Evolutionary conservation across 2,329 filamentous ascomycete species (phyloP).

Genomic region (Dothideomycetes sp.): DNA sequence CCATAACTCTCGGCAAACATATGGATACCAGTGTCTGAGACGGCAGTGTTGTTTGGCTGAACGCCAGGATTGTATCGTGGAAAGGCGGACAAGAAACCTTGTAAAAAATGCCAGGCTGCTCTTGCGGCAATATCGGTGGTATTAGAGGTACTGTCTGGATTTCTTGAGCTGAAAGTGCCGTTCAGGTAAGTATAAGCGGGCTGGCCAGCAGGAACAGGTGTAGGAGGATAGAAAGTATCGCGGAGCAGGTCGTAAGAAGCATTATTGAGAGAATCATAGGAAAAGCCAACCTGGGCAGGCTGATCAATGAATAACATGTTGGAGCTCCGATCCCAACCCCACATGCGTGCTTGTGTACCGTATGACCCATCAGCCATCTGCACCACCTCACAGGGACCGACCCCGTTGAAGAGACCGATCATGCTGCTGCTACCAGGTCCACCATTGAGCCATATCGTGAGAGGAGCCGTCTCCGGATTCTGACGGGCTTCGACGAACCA

Average conservation of each 20-base stretch:
- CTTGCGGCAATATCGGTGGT: conserved; percentile 28
- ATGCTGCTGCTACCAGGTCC: conserved; percentile 58
- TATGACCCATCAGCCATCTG: conserved; percentile 37
- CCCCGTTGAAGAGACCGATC: conserved; percentile 54
- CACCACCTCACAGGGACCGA: conserved; percentile 41
- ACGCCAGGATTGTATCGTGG: conserved; percentile 34
- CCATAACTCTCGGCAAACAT: conserved; percentile 54
- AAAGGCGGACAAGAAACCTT: conserved; percentile 44
- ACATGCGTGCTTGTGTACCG: conserved; percentile 49
- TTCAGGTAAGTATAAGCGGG: conserved; percentile 42
- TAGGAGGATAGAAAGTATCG: conserved; percentile 32
- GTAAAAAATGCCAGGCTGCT: conserved; percentile 57
- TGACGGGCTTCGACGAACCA: conserved; percentile 53
- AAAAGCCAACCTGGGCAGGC: conserved; percentile 62
- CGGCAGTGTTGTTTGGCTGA: conserved; percentile 26
- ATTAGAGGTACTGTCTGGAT: conserved; percentile 27
- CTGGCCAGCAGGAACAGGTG: background rate
- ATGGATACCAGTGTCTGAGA: conserved; percentile 46
- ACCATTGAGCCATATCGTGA: conserved; percentile 60
- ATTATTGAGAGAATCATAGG: conserved; percentile 56
- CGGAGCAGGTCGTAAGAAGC: conserved; percentile 46
- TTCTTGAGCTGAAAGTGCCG: conserved; percentile 55
- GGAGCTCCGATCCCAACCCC: conserved; percentile 55
- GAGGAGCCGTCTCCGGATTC: conserved; percentile 39
- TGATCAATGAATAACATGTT: conserved; percentile 54